A percentile compares a stretch with the other conserved stretches of the same genome.
Conservation (phyloP, 768 basidiomycete genomes). For the Dioszegia aurantiaca region DNA sequence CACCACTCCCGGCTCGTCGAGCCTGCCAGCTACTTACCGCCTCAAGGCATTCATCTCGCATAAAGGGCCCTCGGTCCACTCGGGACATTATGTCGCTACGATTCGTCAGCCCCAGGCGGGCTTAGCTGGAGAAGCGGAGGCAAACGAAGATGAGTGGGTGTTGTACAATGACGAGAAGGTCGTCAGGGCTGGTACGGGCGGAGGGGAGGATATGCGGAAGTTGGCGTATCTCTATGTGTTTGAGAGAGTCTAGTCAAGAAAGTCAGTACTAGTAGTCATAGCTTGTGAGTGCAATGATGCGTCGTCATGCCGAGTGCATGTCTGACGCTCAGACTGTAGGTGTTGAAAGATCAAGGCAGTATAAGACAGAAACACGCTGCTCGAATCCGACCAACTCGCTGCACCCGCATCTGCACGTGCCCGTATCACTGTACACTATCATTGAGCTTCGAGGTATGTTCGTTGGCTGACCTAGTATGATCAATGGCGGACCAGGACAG, state of each 20-base stretch:
- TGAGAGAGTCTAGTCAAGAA: conserved; percentile 57
- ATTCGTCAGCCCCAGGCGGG: conserved; percentile 78
- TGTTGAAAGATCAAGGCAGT: neutral
- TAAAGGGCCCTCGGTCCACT: conserved; percentile 93
- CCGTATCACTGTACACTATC: too few species aligned
- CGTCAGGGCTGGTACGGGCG: conserved; percentile 78
- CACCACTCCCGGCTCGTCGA: conserved; percentile 57
- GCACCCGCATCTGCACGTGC: too few species aligned
- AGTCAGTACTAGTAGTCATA: neutral
- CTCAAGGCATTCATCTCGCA: conserved; percentile 95
- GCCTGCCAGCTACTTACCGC: conserved; percentile 70
- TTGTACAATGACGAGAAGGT: conserved; percentile 97
- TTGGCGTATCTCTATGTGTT: conserved; percentile 93
- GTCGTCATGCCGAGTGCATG: neutral
- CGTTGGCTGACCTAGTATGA: too few species aligned
- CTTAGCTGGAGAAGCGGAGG: conserved; percentile 58
- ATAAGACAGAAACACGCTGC: neutral
- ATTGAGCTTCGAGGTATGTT: too few species aligned
- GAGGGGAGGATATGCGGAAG: conserved; percentile 73
- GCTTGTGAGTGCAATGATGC: neutral
- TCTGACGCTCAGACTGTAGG: neutral
- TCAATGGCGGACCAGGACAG: too few species aligned
- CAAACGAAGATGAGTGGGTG: conserved; percentile 66
- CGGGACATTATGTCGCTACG: conserved; percentile 54
- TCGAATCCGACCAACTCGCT: neutral